These are phyloP conservation scores for Onygenales sp. DNA, from an alignment of 2,329 filamentous ascomycete genomes.

Conservation along the genomic window DNA sequence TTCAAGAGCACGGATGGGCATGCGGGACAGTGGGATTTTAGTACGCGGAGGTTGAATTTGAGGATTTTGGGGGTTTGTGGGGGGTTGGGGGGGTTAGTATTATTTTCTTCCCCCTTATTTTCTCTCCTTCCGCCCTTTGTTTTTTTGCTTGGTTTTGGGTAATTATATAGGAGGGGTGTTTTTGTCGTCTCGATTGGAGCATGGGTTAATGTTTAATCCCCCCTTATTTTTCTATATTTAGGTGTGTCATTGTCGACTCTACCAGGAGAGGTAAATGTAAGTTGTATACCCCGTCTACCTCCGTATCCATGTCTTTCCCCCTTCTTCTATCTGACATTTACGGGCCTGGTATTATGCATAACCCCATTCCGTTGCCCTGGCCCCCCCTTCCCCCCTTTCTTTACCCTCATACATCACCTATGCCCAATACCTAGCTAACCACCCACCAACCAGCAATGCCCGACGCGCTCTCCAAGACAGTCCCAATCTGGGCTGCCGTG, in stretches of 20 bases:
- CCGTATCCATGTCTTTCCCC: background rate
- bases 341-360: background rate
- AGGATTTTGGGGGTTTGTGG: constrained; percentile 64
- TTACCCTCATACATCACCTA: background rate
- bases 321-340: too few species aligned
- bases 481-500: constrained; percentile 88
- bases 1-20: constrained; percentile 99
- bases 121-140: background rate
- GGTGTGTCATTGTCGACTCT: constrained; percentile 75
- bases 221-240: constrained; percentile 8
- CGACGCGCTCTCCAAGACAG: constrained; percentile 85
- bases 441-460: constrained; percentile 57
- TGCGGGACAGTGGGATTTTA: constrained; percentile 83
- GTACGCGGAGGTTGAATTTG: constrained; percentile 71
- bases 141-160: background rate
- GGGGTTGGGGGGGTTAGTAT: constrained; percentile 52
- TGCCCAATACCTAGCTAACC: constrained; percentile 8
- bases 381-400: background rate
- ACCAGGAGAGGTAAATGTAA: constrained; percentile 79
- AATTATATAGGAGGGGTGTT: constrained; percentile 24
- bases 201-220: background rate
- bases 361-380: background rate
- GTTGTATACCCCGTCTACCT: constrained; percentile 16
- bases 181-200: background rate
- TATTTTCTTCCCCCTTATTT: too few species aligned